Evolutionary conservation across 345 rosid genomes (phyloP), one percentile per base, ranked within the genome.

Genomic region (Eucalyptus tenuipes): DNA sequence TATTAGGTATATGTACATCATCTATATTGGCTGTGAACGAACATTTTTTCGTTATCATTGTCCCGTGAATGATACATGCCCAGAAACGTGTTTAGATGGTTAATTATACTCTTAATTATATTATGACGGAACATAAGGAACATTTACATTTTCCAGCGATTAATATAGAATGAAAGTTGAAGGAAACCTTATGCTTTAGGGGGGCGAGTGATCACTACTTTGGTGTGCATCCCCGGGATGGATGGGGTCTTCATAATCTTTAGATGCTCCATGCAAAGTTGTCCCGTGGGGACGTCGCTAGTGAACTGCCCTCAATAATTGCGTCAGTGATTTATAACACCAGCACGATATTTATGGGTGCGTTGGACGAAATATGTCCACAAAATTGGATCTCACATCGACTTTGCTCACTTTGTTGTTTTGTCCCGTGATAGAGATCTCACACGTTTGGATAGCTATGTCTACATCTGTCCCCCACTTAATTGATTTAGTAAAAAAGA

Each of bases 301-400:
- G 11, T 22, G 20, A 42, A 37, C 0, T 71, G 45, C 14, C 81
- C 45, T 71, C 81, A 37, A 71, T 71, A 17, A 37, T 18, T 71
- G 25, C 81, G 45, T 71, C 0, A 52, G 24, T 52, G 55, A 52
- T 52, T 52, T 0, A 52, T 52, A 52, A 52, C 0, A 0, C 18
- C 0, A 0, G 22, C 79, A 16, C 80, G 44, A 33, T 15, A 16
- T 33, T 17, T 0, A 15, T 33, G 16, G 13, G 13, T 33, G 17
- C 25, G 45, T 37, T 40, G 45, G 81, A 18, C 81, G 4, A 18
- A 3, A 17, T 37, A 5, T 37, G 81, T 10, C 27, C 45, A 18
- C 4, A 37, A 37, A 33, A 3, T 71, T 14, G 22, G 13, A 33
- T 71, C 1, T 18, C 45, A 40, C 45, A 71, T 71, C 45, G 44